Base-by-base conservation (phyloP, 495 filamentous ascomycete genomes). In the Immersiella caudata region DNA sequence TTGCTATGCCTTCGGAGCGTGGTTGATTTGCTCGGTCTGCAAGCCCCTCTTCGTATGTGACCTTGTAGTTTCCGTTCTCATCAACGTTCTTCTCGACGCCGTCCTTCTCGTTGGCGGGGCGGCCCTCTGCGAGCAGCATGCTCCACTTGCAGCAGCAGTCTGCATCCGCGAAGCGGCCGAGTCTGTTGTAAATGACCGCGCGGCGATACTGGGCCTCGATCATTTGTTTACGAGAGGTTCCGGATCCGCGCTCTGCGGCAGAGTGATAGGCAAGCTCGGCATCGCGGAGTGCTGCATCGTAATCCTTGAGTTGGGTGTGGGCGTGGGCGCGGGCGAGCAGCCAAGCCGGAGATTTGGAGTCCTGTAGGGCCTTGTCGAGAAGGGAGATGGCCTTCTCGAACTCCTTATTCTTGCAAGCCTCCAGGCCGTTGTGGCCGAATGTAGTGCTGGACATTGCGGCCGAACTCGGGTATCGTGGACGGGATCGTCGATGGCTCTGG, bases 241-340 rank as follows among this genome's bases (percentile, higher is more conserved):
- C 73, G 7, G 74, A 76, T 0, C 85, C 91, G 22, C 95, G 91
- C 58, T 91, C 85, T 21, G 79, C 78, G 4, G 93, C 93, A 7
- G 62, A 80, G 1, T 84, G 72, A 12, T 96, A 84, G 0, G 91
- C 95, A 25, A 87, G 79, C 70, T 97, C 93, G 35, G 93, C 91
- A 80, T 98, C 95, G 20, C 76, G 78, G 11, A 98, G 87, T 0
- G 95, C 91, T 0, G 87, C 79, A 3, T 81, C 77, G 51, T 75
- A 73, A 59, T 73, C 70, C 49, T 83, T 78, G 16, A 79, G 74
- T 63, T 94, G 90, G 9, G 92, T 86, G 73, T 92, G 90, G 27
- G 93, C 93, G 12, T 89, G 94, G 1, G 93, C 91, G 26, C 96
- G 92, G 75, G 95, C 90, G 67, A 97, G 87, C 68, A 95, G 91